phyloP scores from a whole-genome alignment of 2,329 filamentous ascomycete genomes.

The Colletotrichum spaethianum region DNA sequence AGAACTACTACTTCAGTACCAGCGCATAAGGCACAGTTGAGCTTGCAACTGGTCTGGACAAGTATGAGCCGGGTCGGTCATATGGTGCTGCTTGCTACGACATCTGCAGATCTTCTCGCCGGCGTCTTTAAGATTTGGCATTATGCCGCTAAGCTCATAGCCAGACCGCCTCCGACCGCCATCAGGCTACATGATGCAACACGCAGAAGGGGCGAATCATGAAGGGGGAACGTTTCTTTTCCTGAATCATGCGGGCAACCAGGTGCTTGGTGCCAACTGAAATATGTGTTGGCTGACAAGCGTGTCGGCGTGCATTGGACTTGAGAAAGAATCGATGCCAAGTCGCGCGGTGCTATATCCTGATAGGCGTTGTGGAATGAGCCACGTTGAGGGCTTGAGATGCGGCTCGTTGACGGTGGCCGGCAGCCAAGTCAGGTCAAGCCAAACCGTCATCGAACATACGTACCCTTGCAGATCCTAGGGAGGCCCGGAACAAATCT shows the following conservation, averaged over 20 bases:
- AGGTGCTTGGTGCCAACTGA: conserved; percentile 9
- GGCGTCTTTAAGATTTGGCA: background rate
- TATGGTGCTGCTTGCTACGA: background rate
- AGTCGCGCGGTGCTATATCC: background rate
- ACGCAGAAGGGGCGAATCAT: background rate
- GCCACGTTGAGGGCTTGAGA: conserved; percentile 2
- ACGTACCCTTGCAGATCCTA: conserved; percentile 1
- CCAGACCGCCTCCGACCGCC: conserved; percentile 19
- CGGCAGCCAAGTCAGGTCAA: background rate
- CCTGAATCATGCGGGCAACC: conserved; percentile 1
- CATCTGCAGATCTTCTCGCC: background rate
- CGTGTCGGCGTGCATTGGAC: conserved; percentile 9
- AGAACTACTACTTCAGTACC: conserved; percentile 93
- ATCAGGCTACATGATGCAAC: conserved; percentile 4
- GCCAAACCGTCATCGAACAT: conserved; percentile 1
- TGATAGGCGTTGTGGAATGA: conserved; percentile 1
- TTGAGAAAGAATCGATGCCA: background rate
- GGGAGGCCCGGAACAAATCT: conserved; percentile 1
- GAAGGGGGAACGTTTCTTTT: conserved; percentile 14
- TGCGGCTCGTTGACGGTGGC: conserved; percentile 19
- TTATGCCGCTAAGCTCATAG: conserved; percentile 2
- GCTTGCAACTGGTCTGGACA: background rate
- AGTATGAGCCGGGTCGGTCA: background rate
- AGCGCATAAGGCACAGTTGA: conserved; percentile 53
- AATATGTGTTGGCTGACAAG: conserved; percentile 4